Percentiles rank a stretch among this genome's conserved stretches.
Evolutionary conservation across 345 rosid genomes (phyloP).

Genomic region (Rhodomyrtus tomentosa): DNA sequence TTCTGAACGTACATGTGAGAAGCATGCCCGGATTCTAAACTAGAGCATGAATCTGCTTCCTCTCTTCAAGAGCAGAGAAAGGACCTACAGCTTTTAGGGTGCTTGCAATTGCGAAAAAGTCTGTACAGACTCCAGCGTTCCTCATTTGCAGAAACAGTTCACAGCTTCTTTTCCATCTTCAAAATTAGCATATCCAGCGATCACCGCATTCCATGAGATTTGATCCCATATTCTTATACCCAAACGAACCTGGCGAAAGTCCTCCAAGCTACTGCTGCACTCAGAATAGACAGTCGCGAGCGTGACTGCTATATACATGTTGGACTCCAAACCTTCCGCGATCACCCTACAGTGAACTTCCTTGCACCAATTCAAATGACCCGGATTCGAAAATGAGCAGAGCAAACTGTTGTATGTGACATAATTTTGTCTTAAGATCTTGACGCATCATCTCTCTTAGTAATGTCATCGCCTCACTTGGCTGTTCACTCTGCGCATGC

Average conservation of each 20-base stretch:
- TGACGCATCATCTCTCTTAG: slow-evolving; percentile 13
- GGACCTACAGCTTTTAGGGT: slow-evolving; percentile 16
- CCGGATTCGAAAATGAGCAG: slow-evolving; percentile 14
- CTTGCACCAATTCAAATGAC: slow-evolving; percentile 10
- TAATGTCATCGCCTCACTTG: slow-evolving; percentile 17
- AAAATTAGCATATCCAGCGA: slow-evolving; percentile 21
- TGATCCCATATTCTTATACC: slow-evolving; percentile 8
- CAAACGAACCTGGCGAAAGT: slow-evolving; percentile 10
- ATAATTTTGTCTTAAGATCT: slow-evolving; percentile 4
- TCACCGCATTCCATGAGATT: slow-evolving; percentile 27
- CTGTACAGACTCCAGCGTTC: slow-evolving; percentile 5
- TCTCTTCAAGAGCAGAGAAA: slow-evolving; percentile 13
- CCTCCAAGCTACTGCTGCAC: slow-evolving; percentile 12
- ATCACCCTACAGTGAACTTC: slow-evolving; percentile 27
- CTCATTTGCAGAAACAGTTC: slow-evolving; percentile 17
- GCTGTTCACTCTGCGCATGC: slow-evolving; percentile 9
- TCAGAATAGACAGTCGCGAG: slow-evolving; percentile 17
- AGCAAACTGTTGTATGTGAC: slow-evolving; percentile 16
- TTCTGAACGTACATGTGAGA: slow-evolving; percentile 12
- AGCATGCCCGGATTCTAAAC: slow-evolving; percentile 15
- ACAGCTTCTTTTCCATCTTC: slow-evolving; percentile 11
- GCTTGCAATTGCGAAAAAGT: slow-evolving; percentile 15
- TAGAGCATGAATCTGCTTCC: slow-evolving; percentile 21
- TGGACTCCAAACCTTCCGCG: slow-evolving; percentile 11
- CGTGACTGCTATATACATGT: slow-evolving; percentile 7